Evolutionary conservation across 495 filamentous ascomycete species (phyloP).

Genomic region (Neurospora sp.): DNA sequence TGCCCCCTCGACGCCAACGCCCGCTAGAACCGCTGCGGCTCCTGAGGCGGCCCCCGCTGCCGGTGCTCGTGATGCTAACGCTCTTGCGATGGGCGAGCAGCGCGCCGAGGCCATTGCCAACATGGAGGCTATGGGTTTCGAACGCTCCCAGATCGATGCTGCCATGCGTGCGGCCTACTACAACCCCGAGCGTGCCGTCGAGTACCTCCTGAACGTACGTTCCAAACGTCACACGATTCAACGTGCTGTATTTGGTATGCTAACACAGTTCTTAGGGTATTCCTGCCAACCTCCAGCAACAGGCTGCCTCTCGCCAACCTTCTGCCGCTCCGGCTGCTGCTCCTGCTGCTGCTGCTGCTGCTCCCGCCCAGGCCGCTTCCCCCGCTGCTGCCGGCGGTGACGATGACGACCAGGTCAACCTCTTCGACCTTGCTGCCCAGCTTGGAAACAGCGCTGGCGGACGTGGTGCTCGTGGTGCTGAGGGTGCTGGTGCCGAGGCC

Average conservation of each 20-base stretch:
- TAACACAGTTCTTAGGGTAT: conserved; percentile 81
- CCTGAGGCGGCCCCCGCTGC: conserved; percentile 26
- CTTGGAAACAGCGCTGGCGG: conserved; percentile 50
- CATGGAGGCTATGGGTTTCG: conserved; percentile 96
- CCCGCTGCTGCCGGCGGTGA: conserved; percentile 34
- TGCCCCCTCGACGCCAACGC: conserved; percentile 59
- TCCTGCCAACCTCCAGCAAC: conserved; percentile 64
- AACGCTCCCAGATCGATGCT: conserved; percentile 71
- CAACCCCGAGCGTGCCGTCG: conserved; percentile 94
- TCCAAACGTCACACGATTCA: not conserved
- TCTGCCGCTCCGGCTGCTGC: conserved; percentile 24
- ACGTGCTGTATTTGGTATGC: conserved; percentile 60
- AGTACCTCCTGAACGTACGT: conserved; percentile 83
- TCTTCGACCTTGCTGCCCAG: conserved; percentile 84
- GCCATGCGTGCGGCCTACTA: conserved; percentile 94
- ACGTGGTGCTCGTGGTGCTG: conserved; percentile 21
- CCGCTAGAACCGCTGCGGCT: conserved; percentile 33
- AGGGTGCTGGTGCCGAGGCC: conserved; percentile 23
- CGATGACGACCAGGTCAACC: conserved; percentile 68
- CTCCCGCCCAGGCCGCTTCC: conserved; percentile 26
- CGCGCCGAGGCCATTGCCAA: conserved; percentile 79
- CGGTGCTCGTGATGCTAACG: conserved; percentile 52
- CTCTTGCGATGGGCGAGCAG: conserved; percentile 73
- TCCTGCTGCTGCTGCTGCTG: conserved; percentile 19
- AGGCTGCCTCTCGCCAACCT: conserved; percentile 26